Conservation (phyloP, 768 basidiomycete species). For the Naganishia onofrii region DNA sequence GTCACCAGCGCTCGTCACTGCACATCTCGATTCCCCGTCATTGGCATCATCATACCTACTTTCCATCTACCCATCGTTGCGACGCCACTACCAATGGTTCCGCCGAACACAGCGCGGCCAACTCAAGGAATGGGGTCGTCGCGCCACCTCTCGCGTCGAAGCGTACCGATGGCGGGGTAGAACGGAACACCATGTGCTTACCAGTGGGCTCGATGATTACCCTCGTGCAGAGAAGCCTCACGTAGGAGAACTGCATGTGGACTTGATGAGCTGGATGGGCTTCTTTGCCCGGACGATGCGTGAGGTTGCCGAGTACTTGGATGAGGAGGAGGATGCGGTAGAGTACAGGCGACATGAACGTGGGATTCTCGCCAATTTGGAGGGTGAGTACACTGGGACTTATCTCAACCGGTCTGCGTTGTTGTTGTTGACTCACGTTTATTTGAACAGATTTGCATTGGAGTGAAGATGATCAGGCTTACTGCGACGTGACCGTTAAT, state of each 20-base stretch:
- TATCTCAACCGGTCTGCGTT: background rate
- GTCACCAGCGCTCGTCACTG: background rate
- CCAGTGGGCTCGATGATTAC: slow-evolving; percentile 95
- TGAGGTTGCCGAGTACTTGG: slow-evolving; percentile 80
- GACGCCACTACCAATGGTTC: slow-evolving; percentile 95
- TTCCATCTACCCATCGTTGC: slow-evolving; percentile 77
- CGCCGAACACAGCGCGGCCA: slow-evolving; percentile 88
- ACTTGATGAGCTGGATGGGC: slow-evolving; percentile 92
- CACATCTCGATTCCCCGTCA: slow-evolving; percentile 60
- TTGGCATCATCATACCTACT: slow-evolving; percentile 68
- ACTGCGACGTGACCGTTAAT: slow-evolving; percentile 83
- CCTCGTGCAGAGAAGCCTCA: slow-evolving; percentile 78
- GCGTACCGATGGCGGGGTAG: slow-evolving; percentile 93
- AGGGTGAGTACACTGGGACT: slow-evolving; percentile 52
- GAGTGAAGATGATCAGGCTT: slow-evolving; percentile 85
- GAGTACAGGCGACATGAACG: slow-evolving; percentile 74
- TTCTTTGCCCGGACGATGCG: slow-evolving; percentile 93
- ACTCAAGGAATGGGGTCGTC: slow-evolving; percentile 80
- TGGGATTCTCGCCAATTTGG: slow-evolving; percentile 79
- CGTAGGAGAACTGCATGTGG: slow-evolving; percentile 85
- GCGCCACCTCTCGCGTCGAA: slow-evolving; percentile 77
- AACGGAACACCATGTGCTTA: slow-evolving; percentile 70
- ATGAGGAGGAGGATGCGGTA: slow-evolving; percentile 76
- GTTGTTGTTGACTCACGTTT: slow-evolving; percentile 44
- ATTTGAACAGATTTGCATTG: slow-evolving; percentile 72